These are phyloP conservation scores for Colletotrichum scovillei DNA, from an alignment of 2,329 filamentous ascomycete species.

Conservation along the genomic window DNA sequence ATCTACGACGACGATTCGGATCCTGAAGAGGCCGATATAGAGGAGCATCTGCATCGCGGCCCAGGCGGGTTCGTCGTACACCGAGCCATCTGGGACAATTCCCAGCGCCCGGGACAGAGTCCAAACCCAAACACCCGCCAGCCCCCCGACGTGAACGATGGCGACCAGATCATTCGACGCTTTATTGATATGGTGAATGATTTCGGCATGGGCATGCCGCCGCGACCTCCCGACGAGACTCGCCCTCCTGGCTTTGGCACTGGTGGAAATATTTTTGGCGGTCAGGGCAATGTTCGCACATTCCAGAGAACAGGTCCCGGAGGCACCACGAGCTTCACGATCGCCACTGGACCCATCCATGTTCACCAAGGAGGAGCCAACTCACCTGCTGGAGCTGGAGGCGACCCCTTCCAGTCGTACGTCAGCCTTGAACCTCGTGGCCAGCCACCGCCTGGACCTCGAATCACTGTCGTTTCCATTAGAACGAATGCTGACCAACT, in stretches of 20 bases:
- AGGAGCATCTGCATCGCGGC: constrained; percentile 57
- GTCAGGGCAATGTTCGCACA: constrained; percentile 49
- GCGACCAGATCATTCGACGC: constrained; percentile 52
- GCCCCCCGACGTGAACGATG: constrained; percentile 40
- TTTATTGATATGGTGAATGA: constrained; percentile 58
- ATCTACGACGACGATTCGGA: constrained; percentile 59
- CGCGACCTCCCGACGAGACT: constrained; percentile 25
- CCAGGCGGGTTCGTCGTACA: constrained; percentile 55
- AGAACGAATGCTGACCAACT: constrained; percentile 45
- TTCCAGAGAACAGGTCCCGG: constrained; percentile 50
- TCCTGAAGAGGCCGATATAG: constrained; percentile 69
- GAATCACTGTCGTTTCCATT: constrained; percentile 35
- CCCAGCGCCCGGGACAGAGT: constrained; percentile 22
- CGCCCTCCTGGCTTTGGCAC: constrained; percentile 31
- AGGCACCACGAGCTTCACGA: constrained; percentile 61
- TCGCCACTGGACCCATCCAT: constrained; percentile 53
- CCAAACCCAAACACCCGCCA: constrained; percentile 4
- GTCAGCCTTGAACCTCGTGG: constrained; percentile 38
- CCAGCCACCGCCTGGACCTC: constrained; percentile 25
- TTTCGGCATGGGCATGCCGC: constrained; percentile 42
- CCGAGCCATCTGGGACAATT: constrained; percentile 45
- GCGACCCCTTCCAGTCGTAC: constrained; percentile 63
- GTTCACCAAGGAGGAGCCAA: constrained; percentile 34
- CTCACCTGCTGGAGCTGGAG: constrained; percentile 25
- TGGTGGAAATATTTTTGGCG: constrained; percentile 38